Evolutionary conservation across 257 asterid species (phyloP).

Genomic region (Marsdenia floribunda): DNA sequence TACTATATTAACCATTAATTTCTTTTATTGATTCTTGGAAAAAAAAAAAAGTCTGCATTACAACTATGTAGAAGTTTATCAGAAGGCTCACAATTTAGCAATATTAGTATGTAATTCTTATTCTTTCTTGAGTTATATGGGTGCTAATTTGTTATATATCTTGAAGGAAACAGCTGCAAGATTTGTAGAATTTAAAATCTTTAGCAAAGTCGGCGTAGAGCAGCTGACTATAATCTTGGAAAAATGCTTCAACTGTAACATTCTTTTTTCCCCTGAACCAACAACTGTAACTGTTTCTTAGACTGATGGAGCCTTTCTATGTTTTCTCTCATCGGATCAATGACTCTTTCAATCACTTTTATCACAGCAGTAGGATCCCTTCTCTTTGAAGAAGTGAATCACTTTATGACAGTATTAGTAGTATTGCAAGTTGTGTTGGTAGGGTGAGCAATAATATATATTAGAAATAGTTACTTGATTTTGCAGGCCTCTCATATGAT

Average conservation of each 20-base stretch:
- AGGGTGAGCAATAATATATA: background rate
- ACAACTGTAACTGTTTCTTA: too few species aligned
- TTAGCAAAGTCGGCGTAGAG: too few species aligned
- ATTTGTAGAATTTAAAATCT: background rate
- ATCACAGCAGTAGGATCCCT: background rate
- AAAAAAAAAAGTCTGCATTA: background rate
- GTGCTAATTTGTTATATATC: background rate
- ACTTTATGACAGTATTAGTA: too few species aligned
- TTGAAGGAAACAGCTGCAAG: background rate
- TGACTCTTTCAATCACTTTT: background rate
- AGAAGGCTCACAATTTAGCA: background rate
- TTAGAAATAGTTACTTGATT: background rate
- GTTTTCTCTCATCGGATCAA: background rate
- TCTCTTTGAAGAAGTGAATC: background rate
- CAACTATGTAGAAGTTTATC: background rate
- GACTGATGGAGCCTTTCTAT: too few species aligned
- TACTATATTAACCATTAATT: too few species aligned
- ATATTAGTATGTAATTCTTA: background rate
- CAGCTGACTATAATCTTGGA: too few species aligned
- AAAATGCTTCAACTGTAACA: too few species aligned
- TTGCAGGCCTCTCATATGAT: slow-evolving; percentile 72
- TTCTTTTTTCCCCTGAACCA: too few species aligned
- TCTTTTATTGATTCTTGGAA: background rate
- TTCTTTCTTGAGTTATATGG: background rate
- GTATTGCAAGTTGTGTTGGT: too few species aligned